Evolutionary conservation across 805 yeast genomes (phyloP).

Genomic region (Zygotorulaspora sp.): DNA sequence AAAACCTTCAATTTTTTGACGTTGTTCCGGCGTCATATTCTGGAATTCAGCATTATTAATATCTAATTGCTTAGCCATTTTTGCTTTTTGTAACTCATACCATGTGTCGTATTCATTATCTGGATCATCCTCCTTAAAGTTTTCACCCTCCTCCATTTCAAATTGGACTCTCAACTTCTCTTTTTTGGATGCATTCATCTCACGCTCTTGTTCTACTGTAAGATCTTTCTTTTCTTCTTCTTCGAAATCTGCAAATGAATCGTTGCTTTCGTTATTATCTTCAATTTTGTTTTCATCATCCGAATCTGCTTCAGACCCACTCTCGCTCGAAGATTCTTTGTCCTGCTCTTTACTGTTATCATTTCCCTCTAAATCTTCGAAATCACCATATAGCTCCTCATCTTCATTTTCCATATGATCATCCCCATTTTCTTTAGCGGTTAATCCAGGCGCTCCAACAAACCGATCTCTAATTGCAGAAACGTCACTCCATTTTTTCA

Average conservation of each 20-base stretch:
- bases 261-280: constrained; percentile 36
- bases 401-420: constrained; percentile 38
- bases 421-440: constrained; percentile 26
- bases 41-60: constrained; percentile 80
- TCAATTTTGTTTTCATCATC: constrained; percentile 15
- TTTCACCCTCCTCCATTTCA: constrained; percentile 62
- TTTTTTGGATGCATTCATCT: constrained; percentile 79
- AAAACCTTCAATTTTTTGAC: constrained; percentile 83
- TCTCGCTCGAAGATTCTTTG: constrained; percentile 15
- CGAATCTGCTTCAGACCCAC: constrained; percentile 13
- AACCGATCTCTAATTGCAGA: constrained; percentile 32
- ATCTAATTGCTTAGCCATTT: constrained; percentile 92
- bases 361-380: constrained; percentile 47
- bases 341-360: constrained; percentile 18
- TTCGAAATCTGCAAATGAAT: constrained; percentile 40
- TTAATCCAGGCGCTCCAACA: constrained; percentile 31
- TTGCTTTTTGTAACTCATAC: constrained; percentile 96
- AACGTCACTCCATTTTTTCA: constrained; percentile 31
- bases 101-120: constrained; percentile 89
- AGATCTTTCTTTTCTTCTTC: constrained; percentile 39
- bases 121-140: constrained; percentile 73
- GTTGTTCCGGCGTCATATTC: constrained; percentile 67
- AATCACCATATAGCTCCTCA: constrained; percentile 52
- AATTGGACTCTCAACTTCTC: constrained; percentile 85
- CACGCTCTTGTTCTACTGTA: constrained; percentile 71